These are phyloP conservation scores for Moniliella sp. DNA, from an alignment of 1,284 basidiomycete genomes.

Conservation along the genomic window DNA sequence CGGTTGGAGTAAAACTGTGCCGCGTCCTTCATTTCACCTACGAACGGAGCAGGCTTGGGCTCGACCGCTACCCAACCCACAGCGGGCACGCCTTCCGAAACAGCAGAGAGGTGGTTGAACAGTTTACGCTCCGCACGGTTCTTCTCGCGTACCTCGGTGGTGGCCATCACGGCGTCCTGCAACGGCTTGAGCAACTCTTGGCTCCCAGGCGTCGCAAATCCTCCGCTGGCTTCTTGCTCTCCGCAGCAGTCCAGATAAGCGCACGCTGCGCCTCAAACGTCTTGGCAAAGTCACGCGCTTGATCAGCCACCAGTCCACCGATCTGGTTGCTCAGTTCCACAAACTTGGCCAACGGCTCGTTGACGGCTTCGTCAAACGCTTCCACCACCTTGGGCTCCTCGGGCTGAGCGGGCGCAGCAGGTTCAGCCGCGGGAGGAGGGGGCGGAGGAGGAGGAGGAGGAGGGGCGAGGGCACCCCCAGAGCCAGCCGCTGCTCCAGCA, in stretches of 20 bases:
- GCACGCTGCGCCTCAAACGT: too few species aligned
- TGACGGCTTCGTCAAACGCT: conserved; percentile 54
- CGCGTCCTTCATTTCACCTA: conserved; percentile 69
- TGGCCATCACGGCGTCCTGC: conserved; percentile 50
- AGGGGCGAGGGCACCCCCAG: not conserved
- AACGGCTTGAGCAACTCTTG: conserved; percentile 50
- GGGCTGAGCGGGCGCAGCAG: conserved; percentile 4
- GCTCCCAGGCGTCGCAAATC: too few species aligned
- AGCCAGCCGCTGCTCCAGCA: conserved; percentile 1
- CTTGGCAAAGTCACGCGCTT: conserved; percentile 4
- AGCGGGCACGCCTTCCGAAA: conserved; percentile 62
- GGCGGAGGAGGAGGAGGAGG: conserved; percentile 8
- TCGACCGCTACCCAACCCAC: conserved; percentile 30
- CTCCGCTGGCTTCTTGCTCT: too few species aligned
- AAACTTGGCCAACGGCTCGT: conserved; percentile 54
- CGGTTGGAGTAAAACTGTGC: conserved; percentile 74
- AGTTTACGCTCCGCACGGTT: conserved; percentile 63
- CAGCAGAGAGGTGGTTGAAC: conserved; percentile 55
- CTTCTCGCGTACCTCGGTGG: conserved; percentile 59
- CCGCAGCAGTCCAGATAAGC: too few species aligned
- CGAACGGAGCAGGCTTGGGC: conserved; percentile 58
- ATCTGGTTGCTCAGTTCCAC: conserved; percentile 53
- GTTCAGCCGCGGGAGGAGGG: too few species aligned
- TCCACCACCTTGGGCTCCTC: conserved; percentile 44
- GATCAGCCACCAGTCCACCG: conserved; percentile 45